Conservation (phyloP, 345 rosid genomes). For the Eucalyptus marginata region DNA sequence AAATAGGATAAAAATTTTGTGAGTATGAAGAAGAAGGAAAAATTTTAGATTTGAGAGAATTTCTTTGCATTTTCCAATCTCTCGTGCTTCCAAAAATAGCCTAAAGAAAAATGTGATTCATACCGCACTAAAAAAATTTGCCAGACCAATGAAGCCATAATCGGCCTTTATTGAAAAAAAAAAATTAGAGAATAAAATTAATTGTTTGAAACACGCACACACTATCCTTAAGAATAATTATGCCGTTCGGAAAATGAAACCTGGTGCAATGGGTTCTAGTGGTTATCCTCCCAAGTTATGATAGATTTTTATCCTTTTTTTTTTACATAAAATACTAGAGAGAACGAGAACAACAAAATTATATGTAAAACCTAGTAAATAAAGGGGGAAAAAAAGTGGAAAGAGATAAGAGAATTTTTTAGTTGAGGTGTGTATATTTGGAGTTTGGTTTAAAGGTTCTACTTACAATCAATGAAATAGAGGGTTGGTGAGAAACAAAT, state of each 20-base stretch:
- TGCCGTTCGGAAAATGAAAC: neutral
- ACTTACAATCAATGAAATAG: neutral
- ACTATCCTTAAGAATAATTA: neutral
- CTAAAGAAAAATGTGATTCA: neutral
- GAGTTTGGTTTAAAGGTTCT: neutral
- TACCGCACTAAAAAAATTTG: neutral
- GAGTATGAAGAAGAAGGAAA: neutral
- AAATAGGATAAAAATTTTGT: neutral
- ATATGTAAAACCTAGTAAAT: neutral
- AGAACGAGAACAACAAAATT: neutral
- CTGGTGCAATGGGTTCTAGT: accelerated
- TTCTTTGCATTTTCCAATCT: neutral
- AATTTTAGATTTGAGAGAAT: neutral
- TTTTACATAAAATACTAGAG: neutral
- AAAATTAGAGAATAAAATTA: neutral
- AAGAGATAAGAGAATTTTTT: neutral
- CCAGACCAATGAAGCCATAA: neutral
- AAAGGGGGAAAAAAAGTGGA: neutral
- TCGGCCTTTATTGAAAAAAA: neutral
- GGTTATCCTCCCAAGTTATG: neutral
- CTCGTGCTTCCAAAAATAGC: neutral
- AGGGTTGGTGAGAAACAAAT: neutral
- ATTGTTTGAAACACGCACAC: neutral
- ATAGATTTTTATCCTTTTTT: neutral
- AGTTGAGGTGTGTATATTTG: neutral